Conservation (phyloP, 257 asterid species). For the Verbena officinalis region DNA sequence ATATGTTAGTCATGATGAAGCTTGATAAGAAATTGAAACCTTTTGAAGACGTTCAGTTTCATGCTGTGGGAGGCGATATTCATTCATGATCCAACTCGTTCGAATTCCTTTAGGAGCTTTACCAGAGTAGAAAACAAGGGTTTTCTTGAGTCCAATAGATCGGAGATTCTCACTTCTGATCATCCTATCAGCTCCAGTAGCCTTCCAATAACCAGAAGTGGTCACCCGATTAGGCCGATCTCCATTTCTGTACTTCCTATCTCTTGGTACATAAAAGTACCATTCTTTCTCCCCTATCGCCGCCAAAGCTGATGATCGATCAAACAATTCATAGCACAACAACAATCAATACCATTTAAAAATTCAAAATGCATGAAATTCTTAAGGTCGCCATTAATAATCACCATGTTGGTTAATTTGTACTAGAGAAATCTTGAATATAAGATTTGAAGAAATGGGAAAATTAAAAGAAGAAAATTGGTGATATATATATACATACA, state of each 20-base stretch:
- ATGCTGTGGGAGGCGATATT: slow-evolving; percentile 84
- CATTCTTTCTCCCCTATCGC: slow-evolving; percentile 99
- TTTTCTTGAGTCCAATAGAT: slow-evolving; percentile 91
- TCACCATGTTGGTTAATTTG: no score
- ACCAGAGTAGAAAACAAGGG: slow-evolving; percentile 97
- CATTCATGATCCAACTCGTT: slow-evolving; percentile 97
- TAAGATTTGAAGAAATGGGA: no score
- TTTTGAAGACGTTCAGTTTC: slow-evolving; percentile 85
- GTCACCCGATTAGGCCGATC: slow-evolving; percentile 97
- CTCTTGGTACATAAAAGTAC: slow-evolving; percentile 96
- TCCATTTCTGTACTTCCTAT: slow-evolving; percentile 86
- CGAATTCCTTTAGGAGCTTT: slow-evolving; percentile 98
- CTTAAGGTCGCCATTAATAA: no score
- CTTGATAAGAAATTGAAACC: slow-evolving; percentile 39
- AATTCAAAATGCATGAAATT: background rate
- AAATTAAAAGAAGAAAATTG: no score
- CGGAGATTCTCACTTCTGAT: slow-evolving; percentile 62
- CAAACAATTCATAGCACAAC: background rate
- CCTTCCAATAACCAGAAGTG: slow-evolving; percentile 98
- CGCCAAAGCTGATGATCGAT: slow-evolving; percentile 74
- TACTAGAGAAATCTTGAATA: no score
- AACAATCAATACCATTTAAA: background rate
- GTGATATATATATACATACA: no score
- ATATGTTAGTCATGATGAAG: no score
- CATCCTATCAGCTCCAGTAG: slow-evolving; percentile 96